phyloP scores from a whole-genome alignment of 208 protist species.

The Polymyxa betae region DNA sequence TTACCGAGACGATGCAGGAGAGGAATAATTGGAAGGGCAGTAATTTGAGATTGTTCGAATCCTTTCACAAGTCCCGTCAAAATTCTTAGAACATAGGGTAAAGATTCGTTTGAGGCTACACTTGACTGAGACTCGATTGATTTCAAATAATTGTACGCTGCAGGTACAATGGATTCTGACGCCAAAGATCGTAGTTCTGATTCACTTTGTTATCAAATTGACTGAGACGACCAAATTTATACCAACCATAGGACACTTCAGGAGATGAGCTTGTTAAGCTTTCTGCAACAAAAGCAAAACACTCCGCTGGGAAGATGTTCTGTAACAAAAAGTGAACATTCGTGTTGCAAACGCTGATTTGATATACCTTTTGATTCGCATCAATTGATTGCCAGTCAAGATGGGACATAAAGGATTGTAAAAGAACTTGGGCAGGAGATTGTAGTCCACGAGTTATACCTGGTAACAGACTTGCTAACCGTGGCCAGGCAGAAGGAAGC shows the following conservation, averaged over 20 bases:
- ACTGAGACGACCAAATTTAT: neutral
- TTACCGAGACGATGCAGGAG: constrained; percentile 69
- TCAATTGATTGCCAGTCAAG: neutral
- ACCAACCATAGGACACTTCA: neutral
- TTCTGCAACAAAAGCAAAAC: constrained; percentile 23
- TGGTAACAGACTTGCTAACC: constrained; percentile 31
- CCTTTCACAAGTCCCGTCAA: constrained; percentile 66
- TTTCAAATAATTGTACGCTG: neutral
- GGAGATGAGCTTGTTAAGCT: neutral
- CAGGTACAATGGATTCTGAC: neutral
- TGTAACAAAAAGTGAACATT: neutral
- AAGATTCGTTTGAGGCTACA: constrained; percentile 37
- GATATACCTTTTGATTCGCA: neutral
- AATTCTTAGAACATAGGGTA: constrained; percentile 69
- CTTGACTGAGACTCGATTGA: neutral
- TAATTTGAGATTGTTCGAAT: constrained; percentile 59
- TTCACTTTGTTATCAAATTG: neutral
- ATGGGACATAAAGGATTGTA: neutral
- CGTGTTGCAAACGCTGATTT: neutral
- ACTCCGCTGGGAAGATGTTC: neutral
- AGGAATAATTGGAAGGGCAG: constrained; percentile 47
- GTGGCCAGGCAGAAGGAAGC: neutral
- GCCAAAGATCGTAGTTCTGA: neutral
- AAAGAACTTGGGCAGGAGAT: neutral
- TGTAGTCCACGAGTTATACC: neutral